These are phyloP conservation scores for Tuctoria greenei DNA, from an alignment of 176 grass and related monocot genomes.

Conservation along the genomic window DNA sequence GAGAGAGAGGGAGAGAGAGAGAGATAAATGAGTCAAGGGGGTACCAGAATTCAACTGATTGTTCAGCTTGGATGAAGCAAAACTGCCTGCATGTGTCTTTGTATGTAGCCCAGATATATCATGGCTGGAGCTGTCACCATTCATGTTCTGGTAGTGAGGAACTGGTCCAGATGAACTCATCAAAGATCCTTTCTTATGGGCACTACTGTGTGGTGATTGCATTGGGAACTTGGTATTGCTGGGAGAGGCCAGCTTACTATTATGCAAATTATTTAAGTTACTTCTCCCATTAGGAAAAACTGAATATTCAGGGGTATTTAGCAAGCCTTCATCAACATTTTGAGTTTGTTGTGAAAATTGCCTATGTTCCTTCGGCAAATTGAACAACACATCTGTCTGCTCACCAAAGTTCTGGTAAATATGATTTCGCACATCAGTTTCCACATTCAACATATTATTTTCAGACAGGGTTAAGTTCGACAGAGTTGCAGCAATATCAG, in stretches of 20 bases:
- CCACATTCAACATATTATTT: slow-evolving; percentile 44
- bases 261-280: slow-evolving; percentile 40
- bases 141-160: slow-evolving; percentile 53
- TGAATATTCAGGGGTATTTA: slow-evolving; percentile 50
- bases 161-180: slow-evolving; percentile 40
- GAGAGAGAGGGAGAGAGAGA: not conserved
- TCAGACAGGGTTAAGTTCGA: slow-evolving; percentile 63
- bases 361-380: slow-evolving; percentile 43
- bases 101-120: slow-evolving; percentile 46
- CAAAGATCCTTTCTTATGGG: slow-evolving; percentile 57
- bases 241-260: slow-evolving; percentile 46
- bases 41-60: slow-evolving; percentile 68
- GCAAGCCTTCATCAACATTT: slow-evolving; percentile 35
- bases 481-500: slow-evolving; percentile 56
- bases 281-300: slow-evolving; percentile 46
- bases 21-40: too few species aligned
- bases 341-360: slow-evolving; percentile 44
- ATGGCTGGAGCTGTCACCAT: slow-evolving; percentile 52
- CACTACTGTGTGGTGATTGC: slow-evolving; percentile 46
- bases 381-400: slow-evolving; percentile 50
- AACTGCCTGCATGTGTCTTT: slow-evolving; percentile 41
- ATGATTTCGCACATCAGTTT: slow-evolving; percentile 48
- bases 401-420: slow-evolving; percentile 56
- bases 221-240: slow-evolving; percentile 49
- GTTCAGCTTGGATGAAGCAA: slow-evolving; percentile 53